These are phyloP conservation scores for Ophiosphaerella korrae DNA, from an alignment of 2,329 filamentous ascomycete species.

Conservation along the genomic window DNA sequence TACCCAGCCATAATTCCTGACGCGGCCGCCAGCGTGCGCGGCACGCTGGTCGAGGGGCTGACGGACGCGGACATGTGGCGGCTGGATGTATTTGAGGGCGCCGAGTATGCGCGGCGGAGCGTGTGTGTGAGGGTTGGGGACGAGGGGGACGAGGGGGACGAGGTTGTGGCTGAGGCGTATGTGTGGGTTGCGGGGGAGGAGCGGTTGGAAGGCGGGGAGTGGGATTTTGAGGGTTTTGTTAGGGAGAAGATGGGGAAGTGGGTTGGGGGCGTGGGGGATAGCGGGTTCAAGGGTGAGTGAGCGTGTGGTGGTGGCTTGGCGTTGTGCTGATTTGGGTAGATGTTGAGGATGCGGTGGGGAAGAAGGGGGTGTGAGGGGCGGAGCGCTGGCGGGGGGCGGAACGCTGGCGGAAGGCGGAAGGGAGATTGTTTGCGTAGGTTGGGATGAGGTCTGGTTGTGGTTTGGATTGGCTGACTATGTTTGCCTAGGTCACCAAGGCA, in stretches of 20 bases:
- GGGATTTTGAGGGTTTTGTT: slow-evolving; percentile 87
- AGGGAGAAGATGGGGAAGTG: slow-evolving; percentile 71
- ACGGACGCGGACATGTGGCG: slow-evolving; percentile 76
- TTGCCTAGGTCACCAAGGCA: too few species aligned
- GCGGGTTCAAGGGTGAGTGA: slow-evolving; percentile 52
- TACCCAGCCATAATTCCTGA: slow-evolving; percentile 76
- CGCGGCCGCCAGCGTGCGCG: slow-evolving; percentile 62
- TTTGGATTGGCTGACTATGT: too few species aligned
- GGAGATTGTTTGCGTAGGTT: too few species aligned
- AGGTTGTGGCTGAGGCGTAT: slow-evolving; percentile 54
- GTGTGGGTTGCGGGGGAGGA: slow-evolving; percentile 57
- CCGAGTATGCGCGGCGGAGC: slow-evolving; percentile 65
- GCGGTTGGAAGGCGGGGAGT: slow-evolving; percentile 73
- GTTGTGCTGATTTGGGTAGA: slow-evolving; percentile 22
- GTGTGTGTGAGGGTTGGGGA: slow-evolving; percentile 56
- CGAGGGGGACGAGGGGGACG: slow-evolving; percentile 36
- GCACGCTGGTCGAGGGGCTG: slow-evolving; percentile 75
- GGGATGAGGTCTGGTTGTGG: too few species aligned
- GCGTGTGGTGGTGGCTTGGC: slow-evolving; percentile 51
- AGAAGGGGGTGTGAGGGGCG: too few species aligned
- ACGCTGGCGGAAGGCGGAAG: too few species aligned
- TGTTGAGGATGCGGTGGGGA: too few species aligned
- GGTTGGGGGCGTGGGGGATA: slow-evolving; percentile 54
- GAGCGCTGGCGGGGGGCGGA: too few species aligned
- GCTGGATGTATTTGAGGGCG: slow-evolving; percentile 82